These are phyloP conservation scores for Cryptococcus wingfieldii DNA, from an alignment of 1,284 basidiomycete genomes.

Conservation along the genomic window DNA sequence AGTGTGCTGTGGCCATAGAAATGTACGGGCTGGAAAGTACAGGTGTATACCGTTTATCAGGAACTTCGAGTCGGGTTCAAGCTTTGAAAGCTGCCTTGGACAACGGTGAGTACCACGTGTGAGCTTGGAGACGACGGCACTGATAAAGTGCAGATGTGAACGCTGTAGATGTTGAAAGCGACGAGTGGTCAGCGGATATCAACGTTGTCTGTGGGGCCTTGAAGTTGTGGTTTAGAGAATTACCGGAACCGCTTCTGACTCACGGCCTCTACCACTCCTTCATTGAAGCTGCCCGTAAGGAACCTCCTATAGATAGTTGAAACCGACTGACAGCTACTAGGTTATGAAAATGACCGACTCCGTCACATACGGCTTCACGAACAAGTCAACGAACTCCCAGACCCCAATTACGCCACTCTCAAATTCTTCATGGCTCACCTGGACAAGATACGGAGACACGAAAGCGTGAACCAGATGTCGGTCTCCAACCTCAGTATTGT, in stretches of 20 bases:
- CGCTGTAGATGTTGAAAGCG: constrained; percentile 73
- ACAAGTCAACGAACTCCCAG: constrained; percentile 93
- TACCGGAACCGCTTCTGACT: constrained; percentile 91
- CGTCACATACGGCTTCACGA: constrained; percentile 94
- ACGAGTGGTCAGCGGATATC: constrained; percentile 89
- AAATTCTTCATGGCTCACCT: constrained; percentile 95
- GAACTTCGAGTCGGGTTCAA: constrained; percentile 82
- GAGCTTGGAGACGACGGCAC: background rate
- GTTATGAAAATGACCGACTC: constrained; percentile 86
- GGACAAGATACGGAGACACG: constrained; percentile 72
- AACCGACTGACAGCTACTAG: constrained; percentile 48
- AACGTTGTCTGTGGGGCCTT: constrained; percentile 90
- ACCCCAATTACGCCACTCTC: constrained; percentile 95
- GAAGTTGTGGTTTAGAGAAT: constrained; percentile 94
- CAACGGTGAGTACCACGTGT: constrained; percentile 58
- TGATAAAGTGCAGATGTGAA: constrained; percentile 63
- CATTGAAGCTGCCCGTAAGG: constrained; percentile 89
- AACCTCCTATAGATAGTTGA: background rate
- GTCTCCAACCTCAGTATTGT: constrained; percentile 92
- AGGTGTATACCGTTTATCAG: constrained; percentile 91
- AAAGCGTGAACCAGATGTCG: constrained; percentile 84
- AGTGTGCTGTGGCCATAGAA: constrained; percentile 90
- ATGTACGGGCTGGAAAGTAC: constrained; percentile 67
- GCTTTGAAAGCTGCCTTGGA: constrained; percentile 81
- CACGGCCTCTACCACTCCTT: constrained; percentile 80